Conservation (phyloP, 2,329 filamentous ascomycete species). For the Colletotrichum sp. region DNA sequence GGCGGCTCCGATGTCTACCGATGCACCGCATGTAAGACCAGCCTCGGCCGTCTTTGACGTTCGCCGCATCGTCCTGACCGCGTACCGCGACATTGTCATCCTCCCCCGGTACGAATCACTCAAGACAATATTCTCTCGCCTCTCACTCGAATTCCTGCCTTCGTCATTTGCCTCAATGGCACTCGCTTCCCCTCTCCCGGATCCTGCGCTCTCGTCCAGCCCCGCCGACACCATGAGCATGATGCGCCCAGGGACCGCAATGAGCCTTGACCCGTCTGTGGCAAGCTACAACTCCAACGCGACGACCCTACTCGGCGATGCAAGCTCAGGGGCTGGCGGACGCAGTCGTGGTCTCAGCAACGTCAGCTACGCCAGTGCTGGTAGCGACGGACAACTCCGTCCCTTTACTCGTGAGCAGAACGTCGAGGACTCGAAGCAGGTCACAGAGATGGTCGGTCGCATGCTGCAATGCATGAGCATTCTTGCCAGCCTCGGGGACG, state of each 20-base stretch:
- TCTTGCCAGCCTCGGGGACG: slow-evolving; percentile 68
- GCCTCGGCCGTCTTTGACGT: slow-evolving; percentile 74
- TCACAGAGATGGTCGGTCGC: slow-evolving; percentile 91
- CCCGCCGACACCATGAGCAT: slow-evolving; percentile 45
- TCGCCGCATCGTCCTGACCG: slow-evolving; percentile 83
- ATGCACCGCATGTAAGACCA: slow-evolving; percentile 48
- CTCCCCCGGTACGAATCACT: slow-evolving; percentile 87
- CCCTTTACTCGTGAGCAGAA: slow-evolving; percentile 65
- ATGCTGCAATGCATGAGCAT: slow-evolving; percentile 98
- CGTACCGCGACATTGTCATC: slow-evolving; percentile 88
- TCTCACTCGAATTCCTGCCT: slow-evolving; percentile 80
- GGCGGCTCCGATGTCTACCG: slow-evolving; percentile 34
- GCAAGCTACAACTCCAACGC: slow-evolving; percentile 81
- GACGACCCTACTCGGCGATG: slow-evolving; percentile 78
- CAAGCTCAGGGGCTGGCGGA: slow-evolving; percentile 55
- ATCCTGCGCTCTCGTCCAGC: slow-evolving; percentile 53
- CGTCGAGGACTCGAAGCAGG: slow-evolving; percentile 73
- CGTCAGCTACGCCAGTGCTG: slow-evolving; percentile 69
- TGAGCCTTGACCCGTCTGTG: slow-evolving; percentile 75
- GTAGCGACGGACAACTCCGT: slow-evolving; percentile 48
- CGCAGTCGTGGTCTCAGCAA: slow-evolving; percentile 87
- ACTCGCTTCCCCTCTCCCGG: slow-evolving; percentile 57
- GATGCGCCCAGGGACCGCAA: slow-evolving; percentile 73
- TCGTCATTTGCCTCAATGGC: slow-evolving; percentile 57
- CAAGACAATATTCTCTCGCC: slow-evolving; percentile 86